Percentiles rank a stretch among this genome's conserved stretches.
Conservation (phyloP, 352 stramenopile species). For the Phytophthora citricola region DNA sequence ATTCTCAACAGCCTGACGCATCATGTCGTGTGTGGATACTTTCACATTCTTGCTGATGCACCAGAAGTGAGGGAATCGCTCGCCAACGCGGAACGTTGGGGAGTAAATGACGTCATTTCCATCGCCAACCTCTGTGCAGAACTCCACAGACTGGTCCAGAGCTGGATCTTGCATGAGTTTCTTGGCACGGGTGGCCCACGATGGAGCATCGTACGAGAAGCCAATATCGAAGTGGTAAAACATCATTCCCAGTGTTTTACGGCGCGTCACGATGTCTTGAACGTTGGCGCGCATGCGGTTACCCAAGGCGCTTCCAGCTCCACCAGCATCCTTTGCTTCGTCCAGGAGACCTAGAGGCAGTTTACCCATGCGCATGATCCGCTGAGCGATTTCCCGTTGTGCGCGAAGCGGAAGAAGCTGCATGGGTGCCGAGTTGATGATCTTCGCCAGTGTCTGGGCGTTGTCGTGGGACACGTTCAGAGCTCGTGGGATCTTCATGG, state of each 20-base stretch:
- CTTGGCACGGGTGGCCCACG: conserved; percentile 53
- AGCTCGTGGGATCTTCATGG: conserved; percentile 82
- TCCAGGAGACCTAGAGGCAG: conserved; percentile 68
- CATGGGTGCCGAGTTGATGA: conserved; percentile 74
- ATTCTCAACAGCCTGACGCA: conserved; percentile 17
- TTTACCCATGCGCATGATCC: conserved; percentile 73
- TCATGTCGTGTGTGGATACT: conserved; percentile 65
- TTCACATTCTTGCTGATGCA: conserved; percentile 26
- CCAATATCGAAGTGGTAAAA: conserved; percentile 91
- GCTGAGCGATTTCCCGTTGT: conserved; percentile 72
- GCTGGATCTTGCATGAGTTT: conserved; percentile 68
- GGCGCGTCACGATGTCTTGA: conserved; percentile 58
- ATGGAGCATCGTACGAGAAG: conserved; percentile 71
- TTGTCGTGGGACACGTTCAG: conserved; percentile 87
- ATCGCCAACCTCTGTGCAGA: conserved; percentile 31
- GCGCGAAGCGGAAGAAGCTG: conserved; percentile 57
- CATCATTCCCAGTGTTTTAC: conserved; percentile 78
- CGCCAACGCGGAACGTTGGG: conserved; percentile 54
- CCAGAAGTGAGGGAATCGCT: conserved; percentile 81
- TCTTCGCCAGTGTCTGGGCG: conserved; percentile 57
- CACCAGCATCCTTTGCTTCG: conserved; percentile 28
- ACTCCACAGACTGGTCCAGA: conserved; percentile 59
- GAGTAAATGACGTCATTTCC: conserved; percentile 44
- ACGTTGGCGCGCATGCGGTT: conserved; percentile 66
- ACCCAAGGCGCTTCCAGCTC: conserved; percentile 53